Conservation (phyloP, 495 filamentous ascomycete species). For the Xylaria intraflava region DNA sequence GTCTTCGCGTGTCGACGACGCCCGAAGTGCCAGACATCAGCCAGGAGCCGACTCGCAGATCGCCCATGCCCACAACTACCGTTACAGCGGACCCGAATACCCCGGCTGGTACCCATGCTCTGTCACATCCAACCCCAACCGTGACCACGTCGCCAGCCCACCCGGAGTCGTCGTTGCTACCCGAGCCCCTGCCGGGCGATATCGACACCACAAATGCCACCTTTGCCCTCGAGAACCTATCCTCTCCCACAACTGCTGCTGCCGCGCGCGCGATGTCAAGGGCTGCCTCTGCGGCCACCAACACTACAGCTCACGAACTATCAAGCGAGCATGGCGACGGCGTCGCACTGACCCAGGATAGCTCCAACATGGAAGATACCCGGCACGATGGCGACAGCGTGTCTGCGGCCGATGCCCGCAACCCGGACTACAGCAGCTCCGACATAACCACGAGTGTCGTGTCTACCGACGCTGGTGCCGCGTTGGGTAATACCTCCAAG, state of each 20-base stretch:
- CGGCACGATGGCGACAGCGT: slow-evolving; percentile 29
- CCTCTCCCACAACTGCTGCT: slow-evolving; percentile 61
- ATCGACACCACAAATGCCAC: slow-evolving; percentile 43
- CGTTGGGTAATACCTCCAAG: slow-evolving; percentile 27
- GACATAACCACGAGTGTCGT: slow-evolving; percentile 23
- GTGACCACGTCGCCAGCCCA: not conserved
- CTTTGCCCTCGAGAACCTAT: slow-evolving; percentile 55
- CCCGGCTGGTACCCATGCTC: not conserved
- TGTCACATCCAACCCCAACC: slow-evolving; percentile 5
- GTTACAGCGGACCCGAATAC: not conserved
- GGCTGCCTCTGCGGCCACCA: slow-evolving; percentile 42
- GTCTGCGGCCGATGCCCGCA: slow-evolving; percentile 44
- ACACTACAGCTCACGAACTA: slow-evolving; percentile 26
- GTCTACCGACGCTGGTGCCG: slow-evolving; percentile 29
- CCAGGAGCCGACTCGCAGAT: not conserved
- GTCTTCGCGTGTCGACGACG: not conserved
- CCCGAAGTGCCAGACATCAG: not conserved
- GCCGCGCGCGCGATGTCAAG: slow-evolving; percentile 52
- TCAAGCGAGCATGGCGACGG: slow-evolving; percentile 34
- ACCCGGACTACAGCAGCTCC: slow-evolving; percentile 22
- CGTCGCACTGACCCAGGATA: slow-evolving; percentile 15
- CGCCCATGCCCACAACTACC: not conserved
- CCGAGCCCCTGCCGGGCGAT: slow-evolving; percentile 13
- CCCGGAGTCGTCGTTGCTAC: slow-evolving; percentile 17
- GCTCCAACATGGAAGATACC: slow-evolving; percentile 2